Base-by-base conservation (phyloP, 257 asterid genomes). In the Paulownia fortunei region DNA sequence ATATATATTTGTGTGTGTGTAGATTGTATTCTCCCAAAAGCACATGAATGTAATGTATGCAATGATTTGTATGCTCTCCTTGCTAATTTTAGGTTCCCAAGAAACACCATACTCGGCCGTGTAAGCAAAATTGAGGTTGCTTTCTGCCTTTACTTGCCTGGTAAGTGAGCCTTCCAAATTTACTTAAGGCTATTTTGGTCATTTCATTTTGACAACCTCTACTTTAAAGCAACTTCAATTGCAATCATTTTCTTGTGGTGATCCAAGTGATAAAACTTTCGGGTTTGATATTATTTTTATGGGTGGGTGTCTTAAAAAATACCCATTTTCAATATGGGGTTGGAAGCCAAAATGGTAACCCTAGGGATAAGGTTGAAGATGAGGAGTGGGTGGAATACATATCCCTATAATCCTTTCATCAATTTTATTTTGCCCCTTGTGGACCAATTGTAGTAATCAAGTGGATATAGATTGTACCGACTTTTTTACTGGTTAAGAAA, bases 61-160 rank as follows among this genome's bases (percentile, higher is more conserved):
- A 34, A 34, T 34, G 37, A 34, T 34, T 2, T 5, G 37, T 34
- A 34, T 34, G 37, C 37, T 34, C 37, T 34, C 13, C 0, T 42
- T 42, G 9, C 49, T 46, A 44, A 59, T 59, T 58, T 30, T 11
- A 60, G 76, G 54, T 58, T 67, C 58, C 18, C 66, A n/a, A 19
- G 16, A 2, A 34, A 2, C 5, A 34, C 47, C 12, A 41, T 9
- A 41, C 47, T 80, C 61, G 87, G 88, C 80, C 89, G 89, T 86
- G 76, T 79, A 87, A 83, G 93, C 89, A 86, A 84, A 68, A 76
- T 76, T 79, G 63, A 30, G 83, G 68, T 87, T 87, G 88, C 91
- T 74, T 87, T 89, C 61, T 89, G 88, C 87, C 88, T 74, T 89
- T 89, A 87, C 91, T 87, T 89, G 82, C 81, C 62, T 84, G 86